A percentile compares a stretch with the other conserved stretches of the same genome.
phyloP scores from a whole-genome alignment of 192 early-diverging fungal genomes.

The Linnemannia hyalina region DNA sequence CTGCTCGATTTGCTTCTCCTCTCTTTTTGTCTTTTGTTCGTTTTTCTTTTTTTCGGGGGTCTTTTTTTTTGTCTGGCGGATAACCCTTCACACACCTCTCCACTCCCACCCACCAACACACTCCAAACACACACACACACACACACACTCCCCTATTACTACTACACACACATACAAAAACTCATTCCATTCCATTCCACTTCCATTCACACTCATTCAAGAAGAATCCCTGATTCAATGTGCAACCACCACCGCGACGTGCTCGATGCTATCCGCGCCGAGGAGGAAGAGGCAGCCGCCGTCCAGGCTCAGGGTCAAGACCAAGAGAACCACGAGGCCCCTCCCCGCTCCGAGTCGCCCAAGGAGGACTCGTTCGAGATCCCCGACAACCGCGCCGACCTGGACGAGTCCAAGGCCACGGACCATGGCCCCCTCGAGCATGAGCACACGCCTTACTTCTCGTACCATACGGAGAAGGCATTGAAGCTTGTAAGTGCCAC shows the following conservation, averaged over 20 bases:
- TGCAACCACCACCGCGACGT: slow-evolving; percentile 51
- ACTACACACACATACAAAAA: neutral
- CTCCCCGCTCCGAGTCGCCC: neutral
- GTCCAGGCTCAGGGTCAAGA: slow-evolving; percentile 5
- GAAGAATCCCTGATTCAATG: slow-evolving; percentile 17
- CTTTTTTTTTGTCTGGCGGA: slow-evolving; percentile 11
- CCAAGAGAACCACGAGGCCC: slow-evolving; percentile 18
- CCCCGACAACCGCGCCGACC: slow-evolving; percentile 38
- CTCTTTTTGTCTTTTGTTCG: slow-evolving; percentile 17
- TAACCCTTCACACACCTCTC: slow-evolving; percentile 19
- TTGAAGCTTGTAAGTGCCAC: slow-evolving; percentile 45
- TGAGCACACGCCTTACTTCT: slow-evolving; percentile 52
- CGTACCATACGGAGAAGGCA: slow-evolving; percentile 51
- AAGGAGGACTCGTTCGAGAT: slow-evolving; percentile 53
- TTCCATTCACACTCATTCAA: neutral
- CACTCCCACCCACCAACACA: neutral
- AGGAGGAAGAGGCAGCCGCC: slow-evolving; percentile 19
- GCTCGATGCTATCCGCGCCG: slow-evolving; percentile 20
- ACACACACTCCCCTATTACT: neutral
- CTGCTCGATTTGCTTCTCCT: slow-evolving; percentile 13
- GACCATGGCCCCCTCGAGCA: slow-evolving; percentile 33
- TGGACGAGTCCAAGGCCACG: slow-evolving; percentile 33
- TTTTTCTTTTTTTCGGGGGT: slow-evolving; percentile 31
- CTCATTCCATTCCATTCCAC: slow-evolving; percentile 4
- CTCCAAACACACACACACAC: slow-evolving; percentile 14